Base-by-base conservation (phyloP, 192 early-diverging fungal genomes). In the Podila epicladia region DNA sequence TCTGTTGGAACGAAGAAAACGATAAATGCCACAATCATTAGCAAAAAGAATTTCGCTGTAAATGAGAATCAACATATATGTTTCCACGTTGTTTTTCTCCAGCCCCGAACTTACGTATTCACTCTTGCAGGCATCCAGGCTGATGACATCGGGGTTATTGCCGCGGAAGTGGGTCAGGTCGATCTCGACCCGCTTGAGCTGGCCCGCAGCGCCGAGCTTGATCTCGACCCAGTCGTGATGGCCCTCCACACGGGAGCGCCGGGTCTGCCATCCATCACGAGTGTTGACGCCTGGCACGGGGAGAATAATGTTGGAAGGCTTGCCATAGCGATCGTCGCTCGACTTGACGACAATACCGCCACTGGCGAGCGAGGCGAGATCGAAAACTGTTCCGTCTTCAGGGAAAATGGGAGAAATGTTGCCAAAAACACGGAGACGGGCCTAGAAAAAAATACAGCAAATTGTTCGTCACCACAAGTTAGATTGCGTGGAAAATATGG, bases 251-350 rank as follows among this genome's bases (percentile, higher is more conserved):
- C 96, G 91, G 62, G 94, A 95, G 51, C 93, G 89, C 35, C 85
- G 86, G 2, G 95, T 98, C 78, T 98, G 95, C 97, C 97, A 98
- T 33, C 97, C 97, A 73, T 96, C 95, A 55, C 90, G 89, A 90
- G 95, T 95, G 59, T 92, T 92, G 59, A 79, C 83, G 17, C 94
- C 93, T 72, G 92, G 87, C 5, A 91, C 90, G 26, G 93, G 92
- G 49, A 94, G 86, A 49, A 98, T 82, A 53, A 98, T 69, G 71
- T 95, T 93, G 67, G 89, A 89, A 8, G 90, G 91, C 70, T 88
- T 87, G 69, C 94, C 94, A 78, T 93, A 97, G 77, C 95, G 94
- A 62, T 95, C 89, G 82, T 98, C 92, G 55, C 88, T 92, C 61
- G 87, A 86, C 29, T 87, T 85, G 50, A 93, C 89, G 2, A 87